phyloP scores from a whole-genome alignment of 495 filamentous ascomycete species.

The Penicillium coffeae region DNA sequence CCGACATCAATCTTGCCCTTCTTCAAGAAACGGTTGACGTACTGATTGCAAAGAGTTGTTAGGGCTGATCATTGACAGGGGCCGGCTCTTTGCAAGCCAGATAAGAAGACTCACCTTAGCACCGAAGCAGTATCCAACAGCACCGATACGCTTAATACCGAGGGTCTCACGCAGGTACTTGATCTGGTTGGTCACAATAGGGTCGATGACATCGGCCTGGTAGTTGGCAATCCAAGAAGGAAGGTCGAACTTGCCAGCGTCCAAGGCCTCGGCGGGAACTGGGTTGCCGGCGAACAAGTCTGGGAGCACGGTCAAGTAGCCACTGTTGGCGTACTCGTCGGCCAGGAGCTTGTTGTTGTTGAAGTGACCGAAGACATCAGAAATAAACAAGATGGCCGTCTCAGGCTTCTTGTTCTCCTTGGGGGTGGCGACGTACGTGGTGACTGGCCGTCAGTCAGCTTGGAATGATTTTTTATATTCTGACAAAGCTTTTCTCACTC shows the following conservation, averaged over 20 bases:
- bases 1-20: slow-evolving; percentile 57
- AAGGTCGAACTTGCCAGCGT: slow-evolving; percentile 55
- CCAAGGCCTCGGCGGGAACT: slow-evolving; percentile 51
- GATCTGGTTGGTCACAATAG: slow-evolving; percentile 57
- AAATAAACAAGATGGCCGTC: slow-evolving; percentile 46
- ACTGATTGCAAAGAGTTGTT: too few relatives aligned
- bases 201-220: slow-evolving; percentile 55
- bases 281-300: slow-evolving; percentile 76
- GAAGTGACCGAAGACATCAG: slow-evolving; percentile 70
- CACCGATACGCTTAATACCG: slow-evolving; percentile 65
- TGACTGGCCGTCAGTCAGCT: slow-evolving; percentile 20
- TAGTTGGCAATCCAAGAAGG: slow-evolving; percentile 58
- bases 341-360: slow-evolving; percentile 76
- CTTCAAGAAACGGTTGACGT: slow-evolving; percentile 43
- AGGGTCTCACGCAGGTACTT: slow-evolving; percentile 54
- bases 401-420: slow-evolving; percentile 39
- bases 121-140: slow-evolving; percentile 49
- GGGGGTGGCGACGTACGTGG: slow-evolving; percentile 41
- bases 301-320: slow-evolving; percentile 71
- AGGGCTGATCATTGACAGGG: too few relatives aligned
- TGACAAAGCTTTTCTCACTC: slow-evolving; percentile 7
- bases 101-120: slow-evolving; percentile 32
- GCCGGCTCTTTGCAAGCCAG: not conserved
- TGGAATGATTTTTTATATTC: not conserved
- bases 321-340: slow-evolving; percentile 78